Base-by-base conservation (phyloP, 352 stramenopile genomes). In the Globisporangium camurandrum region DNA sequence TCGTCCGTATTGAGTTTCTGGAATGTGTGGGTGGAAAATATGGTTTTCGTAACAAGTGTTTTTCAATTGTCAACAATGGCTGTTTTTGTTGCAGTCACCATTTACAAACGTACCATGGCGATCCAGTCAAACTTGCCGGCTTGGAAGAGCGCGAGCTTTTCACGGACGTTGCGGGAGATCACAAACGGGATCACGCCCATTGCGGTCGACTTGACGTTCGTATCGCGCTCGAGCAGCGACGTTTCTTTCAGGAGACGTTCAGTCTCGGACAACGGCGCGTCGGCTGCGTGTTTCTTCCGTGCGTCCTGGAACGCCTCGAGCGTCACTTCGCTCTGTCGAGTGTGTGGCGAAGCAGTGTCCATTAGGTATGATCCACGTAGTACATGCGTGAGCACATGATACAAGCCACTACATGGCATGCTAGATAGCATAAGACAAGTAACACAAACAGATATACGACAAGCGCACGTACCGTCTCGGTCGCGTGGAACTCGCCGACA, bases 161-260 rank as follows among this genome's bases (percentile, higher is more conserved):
- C 72, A 33, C 67, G 69, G 52, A 94, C 69, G 17, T 93, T 90
- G 49, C 88, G 71, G 51, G 78, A 84, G 46, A 94, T 76, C 45
- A 62, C 66, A 51, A 96, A 96, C 0, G 87, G 87, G 44, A 96
- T 86, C 26, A 95, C 80, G 3, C 71, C 71, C 86, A 96, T 95
- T 16, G 87, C 87, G 16, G 72, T 94, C 16, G 86, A 92, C 55
- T 90, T 93, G 46, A 91, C 71, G 42, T 81, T 89, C 39, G 81
- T 89, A 49, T 92, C 78, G 43, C 81, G 75, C 62, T 92, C 83
- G 16, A 92, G 59, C 51, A 88, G 54, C 34, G 80, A 71, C 33
- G 78, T 75, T 61, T 92, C 83, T 54, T 90, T 90, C 12, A 93
- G 65, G 59, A 93, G 41, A 2, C 75, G 64, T 64, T 96, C 86